These are phyloP conservation scores for Coemansia sp. DNA, from an alignment of 192 early-diverging fungal species.

Conservation along the genomic window DNA sequence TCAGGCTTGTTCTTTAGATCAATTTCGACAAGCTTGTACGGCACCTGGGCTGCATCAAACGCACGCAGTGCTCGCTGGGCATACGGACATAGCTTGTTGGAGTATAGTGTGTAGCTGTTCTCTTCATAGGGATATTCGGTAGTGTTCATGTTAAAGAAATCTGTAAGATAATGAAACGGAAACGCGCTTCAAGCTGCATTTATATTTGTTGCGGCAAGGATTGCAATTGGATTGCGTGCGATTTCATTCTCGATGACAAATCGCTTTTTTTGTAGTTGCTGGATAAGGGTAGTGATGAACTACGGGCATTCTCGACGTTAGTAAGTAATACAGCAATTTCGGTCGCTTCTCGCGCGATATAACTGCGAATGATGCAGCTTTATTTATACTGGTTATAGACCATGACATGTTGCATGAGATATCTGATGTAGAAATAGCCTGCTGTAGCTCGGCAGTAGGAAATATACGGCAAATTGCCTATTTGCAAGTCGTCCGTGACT, in stretches of 20 bases:
- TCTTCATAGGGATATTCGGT: slow-evolving; percentile 28
- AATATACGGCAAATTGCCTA: too few species aligned
- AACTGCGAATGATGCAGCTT: too few species aligned
- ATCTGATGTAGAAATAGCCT: too few species aligned
- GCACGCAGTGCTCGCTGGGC: slow-evolving; percentile 68
- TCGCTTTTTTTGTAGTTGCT: not conserved
- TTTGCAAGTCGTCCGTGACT: too few species aligned
- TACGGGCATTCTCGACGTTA: not conserved
- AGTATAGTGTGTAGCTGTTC: slow-evolving; percentile 57
- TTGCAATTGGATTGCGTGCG: not conserved
- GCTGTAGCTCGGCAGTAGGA: too few species aligned
- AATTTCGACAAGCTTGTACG: slow-evolving; percentile 59
- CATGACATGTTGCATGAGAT: too few species aligned
- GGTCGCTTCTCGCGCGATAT: too few species aligned
- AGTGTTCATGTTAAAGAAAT: slow-evolving; percentile 11
- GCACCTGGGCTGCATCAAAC: slow-evolving; percentile 55
- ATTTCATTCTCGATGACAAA: not conserved
- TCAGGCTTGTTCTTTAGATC: slow-evolving; percentile 65
- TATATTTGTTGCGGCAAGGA: not conserved
- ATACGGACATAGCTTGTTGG: slow-evolving; percentile 60
- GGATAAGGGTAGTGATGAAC: not conserved
- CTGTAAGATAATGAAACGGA: not conserved
- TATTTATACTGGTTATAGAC: too few species aligned
- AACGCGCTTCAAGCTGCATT: not conserved
- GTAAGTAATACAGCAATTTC: too few species aligned